Evolutionary conservation across 495 filamentous ascomycete species (phyloP).

Genomic region (Hypoxylon rickii): DNA sequence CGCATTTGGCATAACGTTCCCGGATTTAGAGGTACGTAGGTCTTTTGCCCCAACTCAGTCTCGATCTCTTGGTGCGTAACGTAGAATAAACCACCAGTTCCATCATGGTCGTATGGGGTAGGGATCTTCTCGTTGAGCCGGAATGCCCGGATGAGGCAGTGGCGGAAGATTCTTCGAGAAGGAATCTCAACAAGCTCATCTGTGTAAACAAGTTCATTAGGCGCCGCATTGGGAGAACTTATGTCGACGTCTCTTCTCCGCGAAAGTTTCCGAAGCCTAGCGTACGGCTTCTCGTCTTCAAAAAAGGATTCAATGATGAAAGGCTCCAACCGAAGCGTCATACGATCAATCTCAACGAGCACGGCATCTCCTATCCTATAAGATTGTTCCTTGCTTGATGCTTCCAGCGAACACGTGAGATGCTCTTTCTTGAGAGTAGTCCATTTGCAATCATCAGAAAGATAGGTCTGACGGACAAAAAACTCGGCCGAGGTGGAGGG

Average conservation of each 20-base stretch:
- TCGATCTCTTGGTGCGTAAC: constrained; percentile 49
- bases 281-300: constrained; percentile 37
- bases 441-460: constrained; percentile 53
- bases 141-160: constrained; percentile 65
- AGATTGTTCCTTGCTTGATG: background rate
- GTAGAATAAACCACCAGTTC: constrained; percentile 67
- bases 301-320: constrained; percentile 56
- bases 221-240: constrained; percentile 37
- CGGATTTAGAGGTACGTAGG: constrained; percentile 33
- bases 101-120: constrained; percentile 64
- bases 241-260: constrained; percentile 50
- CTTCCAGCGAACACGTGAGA: constrained; percentile 43
- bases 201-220: constrained; percentile 71
- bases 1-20: constrained; percentile 45
- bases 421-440: constrained; percentile 56
- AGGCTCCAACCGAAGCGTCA: constrained; percentile 51
- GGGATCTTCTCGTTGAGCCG: constrained; percentile 50
- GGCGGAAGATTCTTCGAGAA: constrained; percentile 49
- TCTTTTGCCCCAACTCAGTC: background rate
- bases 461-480: constrained; percentile 71
- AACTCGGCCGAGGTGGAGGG: constrained; percentile 52
- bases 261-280: constrained; percentile 51
- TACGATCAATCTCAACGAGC: constrained; percentile 43
- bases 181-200: constrained; percentile 47
- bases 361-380: constrained; percentile 61